Evolutionary conservation across 2,329 filamentous ascomycete genomes (phyloP), one percentile per base, ranked within the genome.

Genomic region (Trichothecium roseum): DNA sequence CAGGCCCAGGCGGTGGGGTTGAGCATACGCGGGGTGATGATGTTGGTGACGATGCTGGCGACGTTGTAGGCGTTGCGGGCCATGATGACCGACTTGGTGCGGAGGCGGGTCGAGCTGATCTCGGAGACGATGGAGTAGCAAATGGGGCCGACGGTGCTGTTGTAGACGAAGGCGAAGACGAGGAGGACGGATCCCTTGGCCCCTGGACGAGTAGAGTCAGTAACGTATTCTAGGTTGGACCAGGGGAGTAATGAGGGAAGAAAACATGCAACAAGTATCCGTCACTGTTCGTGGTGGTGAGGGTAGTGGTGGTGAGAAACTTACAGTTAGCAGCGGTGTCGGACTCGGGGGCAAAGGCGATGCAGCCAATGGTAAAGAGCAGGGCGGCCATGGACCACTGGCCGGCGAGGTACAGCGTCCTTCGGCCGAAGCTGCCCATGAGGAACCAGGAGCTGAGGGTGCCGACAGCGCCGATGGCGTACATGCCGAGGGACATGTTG

Each of bases 61-160:
- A 71, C 52, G 41, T 74, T 69, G 53, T 71, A 74, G 15, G 59
- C 13, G 30, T 55, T 57, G 4, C 64, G 52, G 1, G 62, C 58
- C 13, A 69, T 49, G 1, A 62, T 61, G 3, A 68, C 57, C 1
- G 66, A 66, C 52, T 68, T 68, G 32, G 57, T 55, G 31, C 60
- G 55, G 16, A 69, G 58, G 3, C 66, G 60, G 1, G 59, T 60
- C 0, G 62, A 66, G 1, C 62, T 57, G 10, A 62, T 56, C 42
- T 71, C 67, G 1, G 65, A 51, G 1, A 67, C 44, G 16, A 68
- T 52, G 2, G 58, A 54, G 45, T 64, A 69, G 28, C 58, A 57
- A 13, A 64, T 53, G 3, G 64, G 63, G 1, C 66, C 68, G 18
- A 69, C 54, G 3, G 63, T 68, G 38, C 57, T 49, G 48, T 63